Evolutionary conservation across 1,139 yeast genomes (phyloP).

Genomic region (Trichomonascaceae sp.): DNA sequence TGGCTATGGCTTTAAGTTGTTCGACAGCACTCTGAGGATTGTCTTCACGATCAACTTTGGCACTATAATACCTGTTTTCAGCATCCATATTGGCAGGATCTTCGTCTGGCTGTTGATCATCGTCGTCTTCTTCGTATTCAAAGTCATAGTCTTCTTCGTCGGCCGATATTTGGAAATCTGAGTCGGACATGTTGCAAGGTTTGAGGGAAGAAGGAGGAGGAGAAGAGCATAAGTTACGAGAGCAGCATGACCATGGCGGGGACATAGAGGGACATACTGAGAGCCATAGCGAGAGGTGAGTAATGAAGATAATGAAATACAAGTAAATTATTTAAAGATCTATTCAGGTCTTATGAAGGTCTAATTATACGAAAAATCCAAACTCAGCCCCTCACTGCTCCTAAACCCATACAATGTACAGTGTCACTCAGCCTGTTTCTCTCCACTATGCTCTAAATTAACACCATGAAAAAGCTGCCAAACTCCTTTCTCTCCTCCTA

Average conservation of each 20-base stretch:
- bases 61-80: slow-evolving; percentile 56
- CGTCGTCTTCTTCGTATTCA: slow-evolving; percentile 55
- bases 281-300: too few species aligned
- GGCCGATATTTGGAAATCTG: slow-evolving; percentile 47
- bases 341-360: too few species aligned
- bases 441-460: neutral
- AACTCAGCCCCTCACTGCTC: neutral
- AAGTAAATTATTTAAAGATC: too few species aligned
- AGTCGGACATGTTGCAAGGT: slow-evolving; percentile 26
- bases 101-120: slow-evolving; percentile 29
- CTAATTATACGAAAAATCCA: too few species aligned
- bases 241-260: too few species aligned
- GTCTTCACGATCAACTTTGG: slow-evolving; percentile 56
- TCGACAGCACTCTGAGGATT: slow-evolving; percentile 44
- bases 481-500: slow-evolving; percentile 27
- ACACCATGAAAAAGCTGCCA: slow-evolving; percentile 14
- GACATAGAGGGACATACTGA: too few species aligned
- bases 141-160: slow-evolving; percentile 56
- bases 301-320: too few species aligned
- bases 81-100: slow-evolving; percentile 27
- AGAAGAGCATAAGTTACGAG: neutral
- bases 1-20: slow-evolving; percentile 38
- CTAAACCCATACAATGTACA: neutral
- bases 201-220: neutral
- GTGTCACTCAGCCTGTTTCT: too few species aligned